phyloP scores from a whole-genome alignment of 1,284 basidiomycete species.

The Anthracocystis panici-leucophaei region DNA sequence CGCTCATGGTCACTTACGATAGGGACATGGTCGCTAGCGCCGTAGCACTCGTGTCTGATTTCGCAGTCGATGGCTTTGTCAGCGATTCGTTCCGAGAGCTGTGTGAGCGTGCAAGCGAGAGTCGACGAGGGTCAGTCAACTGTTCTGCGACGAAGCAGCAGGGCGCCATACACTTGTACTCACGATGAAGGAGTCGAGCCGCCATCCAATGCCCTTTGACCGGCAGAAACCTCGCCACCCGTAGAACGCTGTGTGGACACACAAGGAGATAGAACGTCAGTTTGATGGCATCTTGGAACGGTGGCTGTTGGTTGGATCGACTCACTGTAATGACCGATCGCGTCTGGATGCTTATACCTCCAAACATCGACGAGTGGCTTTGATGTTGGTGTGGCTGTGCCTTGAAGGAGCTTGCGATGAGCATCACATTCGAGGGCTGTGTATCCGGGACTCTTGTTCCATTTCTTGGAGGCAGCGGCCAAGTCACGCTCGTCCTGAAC shows the following conservation, averaged over 20 bases:
- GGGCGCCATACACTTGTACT: too few relatives aligned
- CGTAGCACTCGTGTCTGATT: constrained; percentile 84
- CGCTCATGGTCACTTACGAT: constrained; percentile 64
- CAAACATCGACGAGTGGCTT: constrained; percentile 81
- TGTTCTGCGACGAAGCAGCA: too few relatives aligned
- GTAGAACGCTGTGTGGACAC: constrained; percentile 74
- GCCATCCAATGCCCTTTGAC: constrained; percentile 84
- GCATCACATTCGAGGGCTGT: constrained; percentile 75
- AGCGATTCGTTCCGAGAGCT: constrained; percentile 73
- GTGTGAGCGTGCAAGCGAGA: too few relatives aligned
- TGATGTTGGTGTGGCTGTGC: constrained; percentile 54
- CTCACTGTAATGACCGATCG: constrained; percentile 75
- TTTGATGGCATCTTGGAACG: background rate
- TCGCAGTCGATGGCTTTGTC: constrained; percentile 80
- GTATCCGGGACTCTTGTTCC: constrained; percentile 70
- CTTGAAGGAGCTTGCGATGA: constrained; percentile 67
- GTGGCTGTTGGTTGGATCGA: too few relatives aligned
- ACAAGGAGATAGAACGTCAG: constrained; percentile 57
- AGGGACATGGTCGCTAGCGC: constrained; percentile 82
- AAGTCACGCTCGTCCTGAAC: constrained; percentile 73
- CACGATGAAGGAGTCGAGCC: constrained; percentile 78
- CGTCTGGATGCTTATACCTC: constrained; percentile 80
- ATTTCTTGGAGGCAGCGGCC: constrained; percentile 70
- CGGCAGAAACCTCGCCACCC: constrained; percentile 86
- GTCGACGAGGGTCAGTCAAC: too few relatives aligned